Conservation (phyloP, 2,329 filamentous ascomycete species). For the Fusarium sp. region DNA sequence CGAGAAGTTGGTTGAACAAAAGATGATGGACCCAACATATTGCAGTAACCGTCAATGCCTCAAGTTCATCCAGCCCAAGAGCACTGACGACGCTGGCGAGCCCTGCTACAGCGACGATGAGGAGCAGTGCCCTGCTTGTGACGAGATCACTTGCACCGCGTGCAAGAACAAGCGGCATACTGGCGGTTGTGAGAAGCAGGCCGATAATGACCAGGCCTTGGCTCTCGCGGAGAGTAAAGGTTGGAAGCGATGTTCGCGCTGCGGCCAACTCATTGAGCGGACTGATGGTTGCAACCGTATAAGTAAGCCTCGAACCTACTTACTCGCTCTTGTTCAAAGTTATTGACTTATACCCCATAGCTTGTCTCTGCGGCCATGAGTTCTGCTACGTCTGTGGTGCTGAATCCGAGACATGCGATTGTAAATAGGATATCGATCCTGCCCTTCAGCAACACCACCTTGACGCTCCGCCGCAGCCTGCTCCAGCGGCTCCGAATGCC, state of each 20-base stretch:
- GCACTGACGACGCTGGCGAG: not conserved
- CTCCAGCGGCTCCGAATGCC: not conserved
- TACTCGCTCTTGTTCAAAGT: not conserved
- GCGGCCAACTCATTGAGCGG: constrained; percentile 58
- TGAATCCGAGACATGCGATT: fast-evolving
- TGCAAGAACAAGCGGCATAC: constrained; percentile 60
- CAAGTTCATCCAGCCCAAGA: constrained; percentile 53
- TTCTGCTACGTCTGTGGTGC: constrained; percentile 60
- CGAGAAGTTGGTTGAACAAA: not conserved
- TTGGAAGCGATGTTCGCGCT: constrained; percentile 61
- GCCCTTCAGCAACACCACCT: not conserved
- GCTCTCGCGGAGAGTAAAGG: constrained; percentile 50
- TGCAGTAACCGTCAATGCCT: constrained; percentile 57
- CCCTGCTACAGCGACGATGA: not conserved
- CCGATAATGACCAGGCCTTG: constrained; percentile 50
- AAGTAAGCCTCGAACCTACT: constrained; percentile 51
- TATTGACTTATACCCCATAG: constrained; percentile 36
- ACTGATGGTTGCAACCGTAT: constrained; percentile 63
- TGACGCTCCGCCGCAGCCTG: not conserved
- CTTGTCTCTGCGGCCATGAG: constrained; percentile 54
- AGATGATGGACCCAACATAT: constrained; percentile 55
- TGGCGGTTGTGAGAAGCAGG: constrained; percentile 58
- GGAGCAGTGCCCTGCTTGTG: not conserved
- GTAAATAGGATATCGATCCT: constrained; percentile 37
- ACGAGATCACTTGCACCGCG: constrained; percentile 50